Evolutionary conservation across 768 basidiomycete species (phyloP).

Genomic region (Sutorius australiensis): DNA sequence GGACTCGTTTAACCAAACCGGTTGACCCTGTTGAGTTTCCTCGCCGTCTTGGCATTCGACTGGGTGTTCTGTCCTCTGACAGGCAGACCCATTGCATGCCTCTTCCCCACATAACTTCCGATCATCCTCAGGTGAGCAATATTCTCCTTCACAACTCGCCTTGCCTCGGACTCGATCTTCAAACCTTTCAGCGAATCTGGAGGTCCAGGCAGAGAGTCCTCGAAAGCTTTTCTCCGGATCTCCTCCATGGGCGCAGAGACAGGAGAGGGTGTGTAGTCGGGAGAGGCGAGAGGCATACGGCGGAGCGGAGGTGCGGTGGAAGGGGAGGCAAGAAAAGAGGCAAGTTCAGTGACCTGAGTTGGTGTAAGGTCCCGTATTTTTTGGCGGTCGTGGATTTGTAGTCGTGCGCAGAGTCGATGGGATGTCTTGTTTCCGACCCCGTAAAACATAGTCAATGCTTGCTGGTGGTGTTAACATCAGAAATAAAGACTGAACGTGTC

Average conservation of each 20-base stretch:
- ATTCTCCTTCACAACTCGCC: conserved; percentile 79
- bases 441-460: conserved; percentile 87
- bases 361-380: conserved; percentile 80
- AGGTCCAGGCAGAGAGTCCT: conserved; percentile 35
- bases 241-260: conserved; percentile 34
- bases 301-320: conserved; percentile 65
- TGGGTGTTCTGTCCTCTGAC: conserved; percentile 94
- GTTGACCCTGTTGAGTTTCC: conserved; percentile 83
- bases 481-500: not conserved
- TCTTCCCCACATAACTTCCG: conserved; percentile 87
- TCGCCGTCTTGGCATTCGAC: conserved; percentile 87
- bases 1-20: conserved; percentile 41
- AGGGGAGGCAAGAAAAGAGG: conserved; percentile 91
- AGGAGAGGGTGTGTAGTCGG: conserved; percentile 47
- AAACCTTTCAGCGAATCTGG: conserved; percentile 67
- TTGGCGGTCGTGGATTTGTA: conserved; percentile 85
- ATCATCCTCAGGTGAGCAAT: conserved; percentile 92
- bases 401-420: conserved; percentile 81
- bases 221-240: conserved; percentile 25
- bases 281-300: conserved; percentile 61
- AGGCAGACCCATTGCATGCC: conserved; percentile 91
- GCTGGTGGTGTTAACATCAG: conserved; percentile 41
- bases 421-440: conserved; percentile 79
- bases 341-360: conserved; percentile 84
- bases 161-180: conserved; percentile 85